These are phyloP conservation scores for Taphrina communis DNA, from an alignment of 1,139 yeast genomes.

Conservation along the genomic window DNA sequence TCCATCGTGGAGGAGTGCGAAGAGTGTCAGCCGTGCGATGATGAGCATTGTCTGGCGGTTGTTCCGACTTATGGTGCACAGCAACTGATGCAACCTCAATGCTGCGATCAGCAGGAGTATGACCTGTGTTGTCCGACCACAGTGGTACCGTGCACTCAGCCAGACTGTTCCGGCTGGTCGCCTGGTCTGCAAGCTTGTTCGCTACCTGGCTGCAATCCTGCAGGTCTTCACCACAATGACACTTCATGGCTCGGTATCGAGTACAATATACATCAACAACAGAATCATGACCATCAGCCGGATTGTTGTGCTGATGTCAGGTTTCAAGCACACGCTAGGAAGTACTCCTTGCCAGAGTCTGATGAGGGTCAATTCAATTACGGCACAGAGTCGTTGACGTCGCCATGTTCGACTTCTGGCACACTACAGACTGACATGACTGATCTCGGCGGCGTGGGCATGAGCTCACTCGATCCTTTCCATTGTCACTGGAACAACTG, in stretches of 20 bases:
- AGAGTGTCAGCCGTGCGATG: slow-evolving; percentile 15
- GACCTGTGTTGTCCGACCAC: slow-evolving; percentile 9
- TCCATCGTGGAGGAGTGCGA: slow-evolving; percentile 3
- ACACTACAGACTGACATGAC: slow-evolving; percentile 4
- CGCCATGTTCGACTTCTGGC: not conserved
- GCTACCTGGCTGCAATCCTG: not conserved
- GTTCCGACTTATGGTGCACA: not conserved
- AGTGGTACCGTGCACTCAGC: slow-evolving; percentile 7
- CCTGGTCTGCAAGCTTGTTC: not conserved
- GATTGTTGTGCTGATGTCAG: not conserved
- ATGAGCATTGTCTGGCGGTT: slow-evolving; percentile 9
- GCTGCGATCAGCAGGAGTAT: slow-evolving; percentile 9
- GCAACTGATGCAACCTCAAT: not conserved
- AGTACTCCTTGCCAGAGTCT: not conserved
- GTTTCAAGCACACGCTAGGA: not conserved
- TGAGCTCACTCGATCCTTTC: slow-evolving; percentile 24
- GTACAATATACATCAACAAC: not conserved
- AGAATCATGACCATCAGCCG: not conserved
- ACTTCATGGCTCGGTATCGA: slow-evolving; percentile 3
- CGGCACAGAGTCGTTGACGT: not conserved
- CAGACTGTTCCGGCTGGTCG: slow-evolving; percentile 11
- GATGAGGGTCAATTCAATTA: not conserved
- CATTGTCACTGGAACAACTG: slow-evolving; percentile 41
- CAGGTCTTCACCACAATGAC: not conserved
- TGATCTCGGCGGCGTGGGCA: slow-evolving; percentile 11